Evolutionary conservation across 139 green algal species (phyloP).

Genomic region (Micractinium conductrix): DNA sequence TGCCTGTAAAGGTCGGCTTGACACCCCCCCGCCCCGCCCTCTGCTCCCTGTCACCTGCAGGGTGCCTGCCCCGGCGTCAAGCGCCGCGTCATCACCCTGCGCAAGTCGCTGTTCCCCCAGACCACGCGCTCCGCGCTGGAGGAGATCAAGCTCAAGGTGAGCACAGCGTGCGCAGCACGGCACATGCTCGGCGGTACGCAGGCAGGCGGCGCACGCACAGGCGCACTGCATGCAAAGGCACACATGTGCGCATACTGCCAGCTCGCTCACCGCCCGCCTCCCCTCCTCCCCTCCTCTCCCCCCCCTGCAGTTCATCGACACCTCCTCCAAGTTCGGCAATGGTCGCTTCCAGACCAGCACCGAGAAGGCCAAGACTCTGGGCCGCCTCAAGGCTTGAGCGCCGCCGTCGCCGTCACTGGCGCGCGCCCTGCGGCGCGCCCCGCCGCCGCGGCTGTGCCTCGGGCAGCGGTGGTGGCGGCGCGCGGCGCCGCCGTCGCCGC

Average conservation of each 20-base stretch:
- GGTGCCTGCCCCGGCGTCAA: constrained; percentile 88
- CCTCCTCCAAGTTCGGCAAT: constrained; percentile 98
- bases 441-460: background rate
- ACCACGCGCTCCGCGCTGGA: constrained; percentile 91
- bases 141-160: constrained; percentile 92
- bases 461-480: background rate
- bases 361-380: constrained; percentile 86
- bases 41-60: constrained; percentile 31
- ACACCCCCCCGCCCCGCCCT: background rate
- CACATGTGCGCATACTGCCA: too few relatives aligned
- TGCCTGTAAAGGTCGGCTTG: too few relatives aligned
- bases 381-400: constrained; percentile 72
- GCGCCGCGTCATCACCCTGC: constrained; percentile 97
- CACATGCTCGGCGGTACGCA: too few relatives aligned
- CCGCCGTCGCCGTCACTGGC: background rate
- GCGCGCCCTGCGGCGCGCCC: background rate
- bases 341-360: constrained; percentile 99
- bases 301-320: constrained; percentile 92
- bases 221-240: too few relatives aligned
- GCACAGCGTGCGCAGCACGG: too few relatives aligned
- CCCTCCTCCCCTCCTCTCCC: background rate
- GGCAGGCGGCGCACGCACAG: too few relatives aligned
- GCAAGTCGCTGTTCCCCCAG: constrained; percentile 92
- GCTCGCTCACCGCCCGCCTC: too few relatives aligned
- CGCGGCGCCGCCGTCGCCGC: background rate